Evolutionary conservation across 2,329 filamentous ascomycete species (phyloP), one percentile per base, ranked within the genome.

Genomic region (Colletotrichum eremochloae): DNA sequence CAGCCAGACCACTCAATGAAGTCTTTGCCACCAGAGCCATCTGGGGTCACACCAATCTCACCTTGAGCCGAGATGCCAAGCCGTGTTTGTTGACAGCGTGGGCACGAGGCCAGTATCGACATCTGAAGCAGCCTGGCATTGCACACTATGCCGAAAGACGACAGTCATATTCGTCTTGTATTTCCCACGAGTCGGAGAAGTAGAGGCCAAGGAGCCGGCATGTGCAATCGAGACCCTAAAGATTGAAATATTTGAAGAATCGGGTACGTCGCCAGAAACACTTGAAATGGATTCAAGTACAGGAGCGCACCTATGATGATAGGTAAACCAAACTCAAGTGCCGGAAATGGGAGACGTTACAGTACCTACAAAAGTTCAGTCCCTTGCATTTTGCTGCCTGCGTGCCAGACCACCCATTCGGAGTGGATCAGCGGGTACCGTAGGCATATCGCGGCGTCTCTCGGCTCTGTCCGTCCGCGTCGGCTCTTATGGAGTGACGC

Each of bases 401-500:
- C 38, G 20, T 46, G 18, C 38, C 50, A 44, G 36, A 9, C 18
- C 20, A 18, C 44, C 36, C 44, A 18, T 5, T 12, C 55, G 12
- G 24, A 33, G 40, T 46, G 63, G 63, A 42, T 5, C 18, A 29
- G n/a, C 52, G 38, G 15, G 50, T 33, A 64, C 46, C 46, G 11
- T 53, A 42, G 61, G 46, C 61, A 33, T 29, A n/a, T 20, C 46
- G 46, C 33, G 20, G 53, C 53, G 33, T 36, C 15, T 55, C 24
- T 55, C 52, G 61, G 61, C 36, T 29, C 62, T 38, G 50, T 64
- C 62, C 29, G 50, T 56, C 29, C 38, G 48, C 15, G 29, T 42
- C 62, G 62, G 36, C 48, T 42, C 31, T 44, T 64, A n/a, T 58
- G 56, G 56, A 15, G 56, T 44, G n/a, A 4, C 33, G 3, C 20